Conservation (phyloP, 83 land plant species). For the Diphasiastrum complanatum region DNA sequence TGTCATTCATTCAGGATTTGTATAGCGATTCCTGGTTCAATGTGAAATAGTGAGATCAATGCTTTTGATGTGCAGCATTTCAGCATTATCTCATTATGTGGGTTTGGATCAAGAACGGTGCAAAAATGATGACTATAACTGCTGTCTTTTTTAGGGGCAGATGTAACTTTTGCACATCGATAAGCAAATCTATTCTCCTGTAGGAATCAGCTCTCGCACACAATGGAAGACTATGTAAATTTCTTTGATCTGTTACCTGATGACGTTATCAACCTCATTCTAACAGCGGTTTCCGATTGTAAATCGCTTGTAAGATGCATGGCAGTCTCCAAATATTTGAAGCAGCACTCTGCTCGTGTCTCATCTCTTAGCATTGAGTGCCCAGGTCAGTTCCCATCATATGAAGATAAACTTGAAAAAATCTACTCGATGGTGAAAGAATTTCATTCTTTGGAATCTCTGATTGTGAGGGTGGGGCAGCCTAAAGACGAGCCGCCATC, state of each 20-base stretch:
- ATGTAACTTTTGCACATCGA: too few relatives aligned
- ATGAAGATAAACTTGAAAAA: conserved; percentile 24
- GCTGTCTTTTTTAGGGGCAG: too few relatives aligned
- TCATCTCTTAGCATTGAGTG: conserved; percentile 33
- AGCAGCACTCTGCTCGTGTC: conserved; percentile 17
- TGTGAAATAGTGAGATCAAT: too few relatives aligned
- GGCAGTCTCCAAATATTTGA: conserved; percentile 34
- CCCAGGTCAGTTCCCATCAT: conserved; percentile 30
- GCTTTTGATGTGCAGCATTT: too few relatives aligned
- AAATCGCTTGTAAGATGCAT: conserved; percentile 37
- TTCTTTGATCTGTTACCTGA: conserved; percentile 33
- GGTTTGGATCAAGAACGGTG: too few relatives aligned
- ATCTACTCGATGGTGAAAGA: conserved; percentile 32
- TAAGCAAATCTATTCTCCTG: too few relatives aligned
- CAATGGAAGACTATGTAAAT: conserved; percentile 15
- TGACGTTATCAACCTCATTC: conserved; percentile 37
- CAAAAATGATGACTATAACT: too few relatives aligned
- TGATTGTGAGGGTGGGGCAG: conserved; percentile 36
- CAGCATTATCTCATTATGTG: too few relatives aligned
- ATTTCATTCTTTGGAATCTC: conserved; percentile 16
- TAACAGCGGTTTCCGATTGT: conserved; percentile 27
- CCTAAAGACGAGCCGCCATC: conserved; percentile 40
- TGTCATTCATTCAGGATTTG: too few relatives aligned
- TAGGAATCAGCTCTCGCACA: too few relatives aligned
- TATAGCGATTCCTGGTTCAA: too few relatives aligned